Conservation (phyloP, 306 rosid species). For the Gastrolobium bilobum region DNA sequence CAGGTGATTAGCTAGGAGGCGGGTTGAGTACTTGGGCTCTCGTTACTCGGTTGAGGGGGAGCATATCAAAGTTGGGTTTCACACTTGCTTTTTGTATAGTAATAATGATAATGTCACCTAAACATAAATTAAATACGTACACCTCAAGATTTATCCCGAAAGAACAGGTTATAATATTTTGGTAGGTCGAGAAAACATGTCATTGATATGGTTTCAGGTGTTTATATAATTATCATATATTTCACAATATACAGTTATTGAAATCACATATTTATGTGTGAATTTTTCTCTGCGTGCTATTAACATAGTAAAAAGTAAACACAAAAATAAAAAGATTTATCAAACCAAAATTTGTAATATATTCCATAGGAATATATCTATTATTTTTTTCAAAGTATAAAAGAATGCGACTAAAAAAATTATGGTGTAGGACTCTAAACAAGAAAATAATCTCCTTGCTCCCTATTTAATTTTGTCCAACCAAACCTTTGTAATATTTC, state of each 20-base stretch:
- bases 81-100: neutral
- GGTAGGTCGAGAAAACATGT: neutral
- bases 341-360: constrained; percentile 1
- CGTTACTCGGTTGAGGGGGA: no score
- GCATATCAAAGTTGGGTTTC: no score
- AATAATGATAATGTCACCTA: neutral
- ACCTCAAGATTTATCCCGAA: constrained; percentile 4
- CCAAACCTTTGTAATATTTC: neutral
- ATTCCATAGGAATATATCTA: neutral
- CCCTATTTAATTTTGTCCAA: neutral
- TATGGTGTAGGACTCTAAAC: neutral
- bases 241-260: neutral
- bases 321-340: neutral
- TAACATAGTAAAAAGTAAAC: neutral
- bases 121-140: constrained; percentile 19
- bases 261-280: constrained; percentile 8
- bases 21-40: no score
- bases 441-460: neutral
- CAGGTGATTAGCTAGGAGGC: no score
- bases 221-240: constrained; percentile 3
- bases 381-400: neutral
- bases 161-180: neutral
- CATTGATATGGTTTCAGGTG: constrained; percentile 12
- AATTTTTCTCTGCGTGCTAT: constrained; percentile 9
- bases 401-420: neutral